Conservation (phyloP, 306 rosid species). For the Lathyrus sativus region DNA sequence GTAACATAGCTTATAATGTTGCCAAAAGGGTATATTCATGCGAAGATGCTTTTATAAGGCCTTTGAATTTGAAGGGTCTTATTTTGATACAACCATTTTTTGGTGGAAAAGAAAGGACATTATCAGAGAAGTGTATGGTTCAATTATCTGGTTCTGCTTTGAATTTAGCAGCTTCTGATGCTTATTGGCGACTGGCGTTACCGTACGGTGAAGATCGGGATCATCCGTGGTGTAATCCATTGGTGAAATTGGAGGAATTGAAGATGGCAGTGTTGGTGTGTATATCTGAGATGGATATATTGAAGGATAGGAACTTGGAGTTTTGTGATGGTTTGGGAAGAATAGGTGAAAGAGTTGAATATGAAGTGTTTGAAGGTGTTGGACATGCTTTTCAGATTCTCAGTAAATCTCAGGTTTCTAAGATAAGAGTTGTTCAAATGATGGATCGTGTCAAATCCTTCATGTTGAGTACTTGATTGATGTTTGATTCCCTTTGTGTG, state of each 20-base stretch:
- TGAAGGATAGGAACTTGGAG: conserved; percentile 78
- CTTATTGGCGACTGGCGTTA: conserved; percentile 82
- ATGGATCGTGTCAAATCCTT: conserved; percentile 62
- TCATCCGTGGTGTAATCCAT: conserved; percentile 81
- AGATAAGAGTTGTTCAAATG: conserved; percentile 52
- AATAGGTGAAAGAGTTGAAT: conserved; percentile 55
- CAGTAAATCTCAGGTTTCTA: conserved; percentile 55
- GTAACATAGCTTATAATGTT: conserved; percentile 70
- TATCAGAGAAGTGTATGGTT: conserved; percentile 61
- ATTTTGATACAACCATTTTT: conserved; percentile 77
- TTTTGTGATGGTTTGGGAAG: conserved; percentile 53
- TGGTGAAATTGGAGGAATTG: conserved; percentile 38
- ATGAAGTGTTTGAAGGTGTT: conserved; percentile 55
- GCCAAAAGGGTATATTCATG: conserved; percentile 41
- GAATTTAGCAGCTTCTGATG: conserved; percentile 66
- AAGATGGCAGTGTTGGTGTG: conserved; percentile 57
- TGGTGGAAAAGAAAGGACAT: conserved; percentile 71
- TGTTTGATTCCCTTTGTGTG: neutral
- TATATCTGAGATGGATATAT: conserved; percentile 72
- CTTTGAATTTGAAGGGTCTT: conserved; percentile 54
- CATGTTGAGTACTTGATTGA: conserved; percentile 26
- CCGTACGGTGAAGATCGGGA: conserved; percentile 65
- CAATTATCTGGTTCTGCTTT: conserved; percentile 51
- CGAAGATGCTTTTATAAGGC: conserved; percentile 35
- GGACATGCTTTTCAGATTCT: conserved; percentile 92